These are phyloP conservation scores for Xylaria curta DNA, from an alignment of 495 filamentous ascomycete species.

Conservation along the genomic window DNA sequence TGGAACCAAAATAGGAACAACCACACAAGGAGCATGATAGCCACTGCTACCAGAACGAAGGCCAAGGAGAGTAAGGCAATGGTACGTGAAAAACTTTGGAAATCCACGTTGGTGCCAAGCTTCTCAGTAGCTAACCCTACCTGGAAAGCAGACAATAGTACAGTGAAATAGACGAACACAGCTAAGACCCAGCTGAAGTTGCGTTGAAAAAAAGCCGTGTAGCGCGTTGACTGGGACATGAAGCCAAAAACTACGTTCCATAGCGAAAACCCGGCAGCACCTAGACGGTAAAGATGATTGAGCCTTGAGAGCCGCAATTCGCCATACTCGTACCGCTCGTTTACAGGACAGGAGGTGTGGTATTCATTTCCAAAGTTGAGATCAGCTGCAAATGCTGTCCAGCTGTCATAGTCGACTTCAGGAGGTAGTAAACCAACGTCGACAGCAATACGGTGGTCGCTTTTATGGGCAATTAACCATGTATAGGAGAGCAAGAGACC, in stretches of 20 bases:
- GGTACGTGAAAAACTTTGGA: slow-evolving; percentile 43
- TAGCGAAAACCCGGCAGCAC: slow-evolving; percentile 1
- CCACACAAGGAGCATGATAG: slow-evolving; percentile 27
- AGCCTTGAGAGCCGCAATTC: slow-evolving; percentile 48
- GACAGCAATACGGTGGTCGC: slow-evolving; percentile 48
- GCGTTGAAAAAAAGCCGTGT: slow-evolving; percentile 44
- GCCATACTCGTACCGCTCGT: slow-evolving; percentile 47
- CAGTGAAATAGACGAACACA: slow-evolving; percentile 51
- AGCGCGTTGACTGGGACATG: slow-evolving; percentile 27
- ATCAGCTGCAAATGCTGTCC: slow-evolving; percentile 5
- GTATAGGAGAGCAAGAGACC: slow-evolving; percentile 50
- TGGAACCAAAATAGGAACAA: slow-evolving; percentile 32
- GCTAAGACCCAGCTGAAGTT: slow-evolving; percentile 52
- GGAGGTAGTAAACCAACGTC: slow-evolving; percentile 41
- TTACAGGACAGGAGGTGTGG: background rate
- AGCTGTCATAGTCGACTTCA: slow-evolving; percentile 33
- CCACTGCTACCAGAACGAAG: slow-evolving; percentile 26
- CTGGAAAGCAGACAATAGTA: slow-evolving; percentile 62
- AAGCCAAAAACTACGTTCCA: slow-evolving; percentile 18
- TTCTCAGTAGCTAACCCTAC: slow-evolving; percentile 54
- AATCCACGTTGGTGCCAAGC: slow-evolving; percentile 42
- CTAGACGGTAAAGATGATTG: slow-evolving; percentile 27
- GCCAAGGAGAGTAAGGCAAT: slow-evolving; percentile 38
- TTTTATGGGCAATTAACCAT: slow-evolving; percentile 43
- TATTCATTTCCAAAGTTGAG: slow-evolving; percentile 15